These are phyloP conservation scores for Pouteria glomerata DNA, from an alignment of 148 eudicot species.

Conservation along the genomic window DNA sequence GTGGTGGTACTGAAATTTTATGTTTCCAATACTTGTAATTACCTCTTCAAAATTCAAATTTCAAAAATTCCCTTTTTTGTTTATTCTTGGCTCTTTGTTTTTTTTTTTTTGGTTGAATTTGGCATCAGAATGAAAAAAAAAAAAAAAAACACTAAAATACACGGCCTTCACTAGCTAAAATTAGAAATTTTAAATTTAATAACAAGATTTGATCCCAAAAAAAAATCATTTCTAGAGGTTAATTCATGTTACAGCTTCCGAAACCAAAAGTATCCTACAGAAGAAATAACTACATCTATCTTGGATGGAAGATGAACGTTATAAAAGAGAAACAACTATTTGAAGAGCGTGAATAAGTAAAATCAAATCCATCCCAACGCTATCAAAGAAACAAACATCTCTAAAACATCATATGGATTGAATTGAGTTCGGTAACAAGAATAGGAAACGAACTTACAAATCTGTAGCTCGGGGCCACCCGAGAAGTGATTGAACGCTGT, in stretches of 20 bases:
- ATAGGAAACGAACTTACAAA: slow-evolving; percentile 29
- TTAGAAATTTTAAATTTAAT: not conserved
- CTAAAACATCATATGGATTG: no score
- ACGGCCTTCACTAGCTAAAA: no score
- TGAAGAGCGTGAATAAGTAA: not conserved
- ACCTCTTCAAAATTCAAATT: no score
- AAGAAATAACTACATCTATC: not conserved
- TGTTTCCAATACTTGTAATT: not conserved
- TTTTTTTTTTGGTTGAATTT: not conserved
- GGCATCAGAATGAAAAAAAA: not conserved
- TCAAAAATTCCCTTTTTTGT: no score
- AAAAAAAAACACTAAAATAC: not conserved
- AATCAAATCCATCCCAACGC: not conserved
- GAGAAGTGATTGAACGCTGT: slow-evolving; percentile 27
- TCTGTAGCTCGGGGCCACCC: slow-evolving; percentile 19
- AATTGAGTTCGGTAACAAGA: not conserved
- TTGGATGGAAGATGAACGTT: not conserved
- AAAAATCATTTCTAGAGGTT: not conserved
- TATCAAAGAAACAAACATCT: not conserved
- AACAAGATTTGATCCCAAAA: not conserved
- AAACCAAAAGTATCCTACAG: not conserved
- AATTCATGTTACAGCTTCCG: not conserved
- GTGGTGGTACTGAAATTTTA: not conserved
- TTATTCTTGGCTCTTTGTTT: not conserved
- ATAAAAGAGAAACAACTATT: not conserved